phyloP scores from a whole-genome alignment of 2,329 filamentous ascomycete genomes.

The Xylaria digitata region DNA sequence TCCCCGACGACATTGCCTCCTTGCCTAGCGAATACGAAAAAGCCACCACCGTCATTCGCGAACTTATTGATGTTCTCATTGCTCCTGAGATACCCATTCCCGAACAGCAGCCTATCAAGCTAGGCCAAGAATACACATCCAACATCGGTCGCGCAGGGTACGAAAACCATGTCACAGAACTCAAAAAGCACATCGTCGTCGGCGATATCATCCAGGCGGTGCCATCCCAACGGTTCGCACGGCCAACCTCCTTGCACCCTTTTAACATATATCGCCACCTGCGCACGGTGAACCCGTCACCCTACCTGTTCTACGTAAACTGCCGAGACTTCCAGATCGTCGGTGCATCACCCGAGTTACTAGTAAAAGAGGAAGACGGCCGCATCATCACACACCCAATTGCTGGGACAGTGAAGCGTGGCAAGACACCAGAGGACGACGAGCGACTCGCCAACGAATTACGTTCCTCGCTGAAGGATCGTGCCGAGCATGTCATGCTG shows the following conservation, averaged over 20 bases:
- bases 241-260: constrained; percentile 89
- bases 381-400: constrained; percentile 97
- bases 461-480: constrained; percentile 85
- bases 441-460: constrained; percentile 81
- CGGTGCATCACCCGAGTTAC: constrained; percentile 91
- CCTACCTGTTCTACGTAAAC: constrained; percentile 96
- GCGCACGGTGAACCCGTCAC: constrained; percentile 96
- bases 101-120: constrained; percentile 76
- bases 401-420: constrained; percentile 92
- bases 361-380: constrained; percentile 89
- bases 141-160: constrained; percentile 93
- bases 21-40: constrained; percentile 77
- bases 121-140: constrained; percentile 83
- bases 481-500: constrained; percentile 96
- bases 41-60: constrained; percentile 71
- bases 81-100: constrained; percentile 81
- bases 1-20: constrained; percentile 66
- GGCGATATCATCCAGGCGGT: constrained; percentile 99
- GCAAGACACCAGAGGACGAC: constrained; percentile 84
- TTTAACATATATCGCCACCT: constrained; percentile 98
- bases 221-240: constrained; percentile 90
- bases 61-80: constrained; percentile 77
- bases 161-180: constrained; percentile 83
- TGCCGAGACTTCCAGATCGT: constrained; percentile 95
- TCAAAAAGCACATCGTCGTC: constrained; percentile 90